Base-by-base conservation (phyloP, 331 rosid species). In the Malus hybrid region DNA sequence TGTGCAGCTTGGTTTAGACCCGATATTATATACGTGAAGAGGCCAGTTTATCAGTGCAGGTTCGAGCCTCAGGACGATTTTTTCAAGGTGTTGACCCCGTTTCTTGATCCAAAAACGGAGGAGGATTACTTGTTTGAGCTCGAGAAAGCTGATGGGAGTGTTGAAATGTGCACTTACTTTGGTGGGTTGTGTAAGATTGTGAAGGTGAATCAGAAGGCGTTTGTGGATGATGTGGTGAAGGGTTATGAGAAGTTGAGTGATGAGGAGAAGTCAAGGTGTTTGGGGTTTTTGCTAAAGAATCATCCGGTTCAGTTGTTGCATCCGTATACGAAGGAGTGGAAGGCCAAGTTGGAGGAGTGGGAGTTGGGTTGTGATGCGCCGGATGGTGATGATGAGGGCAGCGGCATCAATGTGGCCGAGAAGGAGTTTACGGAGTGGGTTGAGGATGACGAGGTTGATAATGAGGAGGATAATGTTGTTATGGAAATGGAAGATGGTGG, bases 291-390 rank as follows among this genome's bases (percentile, higher is more conserved):
- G 75, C 72, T 93, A 77, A 80, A 64, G 29, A 89, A 91, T 78
- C 98, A 93, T 75, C 98, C 97, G 4, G 86, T 87, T 52, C 84
- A 42, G 56, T 66, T 93, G 87, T 75, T 93, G 79, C 98, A 93
- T 82, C 98, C 98, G 3, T 93, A 86, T 61, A 93, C 98, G 3
- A 91, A 85, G 77, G 98, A 93, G 86, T 93, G 98, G 98, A 93
- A 93, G 82, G 95, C 89, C 11, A 91, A 87, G 86, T 81, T 93
- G 85, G 98, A 93, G 86, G 98, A 93, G 84, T 77, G 77, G 86
- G 97, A 91, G 83, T 83, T 93, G 73, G 98, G 98, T 18, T 93
- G 98, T 77, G 98, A 93, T 82, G 97, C 98, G 4, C 98, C 93
- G 5, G 97, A 93, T 67, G 91, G 80, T 42, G 90, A 82, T 70